These are phyloP conservation scores for Backusella tarrabulga DNA, from an alignment of 192 early-diverging fungal genomes.

Conservation along the genomic window DNA sequence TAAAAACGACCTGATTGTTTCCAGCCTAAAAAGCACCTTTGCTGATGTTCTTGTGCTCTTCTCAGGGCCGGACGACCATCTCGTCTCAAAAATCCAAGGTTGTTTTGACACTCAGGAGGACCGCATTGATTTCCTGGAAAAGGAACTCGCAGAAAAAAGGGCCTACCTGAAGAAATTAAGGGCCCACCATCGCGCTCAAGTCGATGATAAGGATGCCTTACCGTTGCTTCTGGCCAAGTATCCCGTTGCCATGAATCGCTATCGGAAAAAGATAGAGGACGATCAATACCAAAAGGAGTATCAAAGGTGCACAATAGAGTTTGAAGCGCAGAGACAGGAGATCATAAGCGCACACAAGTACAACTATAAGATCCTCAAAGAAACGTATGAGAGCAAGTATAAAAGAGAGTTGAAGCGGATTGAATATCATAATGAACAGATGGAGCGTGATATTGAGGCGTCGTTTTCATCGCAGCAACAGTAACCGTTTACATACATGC, in stretches of 20 bases:
- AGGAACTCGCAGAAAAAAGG: neutral
- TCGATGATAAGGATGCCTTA: neutral
- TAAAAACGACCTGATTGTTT: neutral
- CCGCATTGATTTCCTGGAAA: constrained; percentile 3
- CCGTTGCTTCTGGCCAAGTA: neutral
- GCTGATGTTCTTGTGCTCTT: neutral
- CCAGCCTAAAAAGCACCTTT: neutral
- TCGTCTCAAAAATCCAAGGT: neutral
- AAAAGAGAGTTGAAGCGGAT: neutral
- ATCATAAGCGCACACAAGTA: constrained; percentile 7
- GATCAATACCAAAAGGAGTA: neutral
- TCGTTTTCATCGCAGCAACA: neutral
- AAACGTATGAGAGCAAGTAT: neutral
- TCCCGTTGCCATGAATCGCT: neutral
- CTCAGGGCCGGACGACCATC: neutral
- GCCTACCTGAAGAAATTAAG: neutral
- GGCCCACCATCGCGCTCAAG: neutral
- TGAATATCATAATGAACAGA: neutral
- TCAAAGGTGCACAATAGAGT: neutral
- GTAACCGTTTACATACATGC: neutral
- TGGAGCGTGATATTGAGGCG: neutral
- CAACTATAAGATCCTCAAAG: neutral
- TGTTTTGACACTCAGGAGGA: constrained; percentile 10
- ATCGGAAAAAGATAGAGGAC: neutral
- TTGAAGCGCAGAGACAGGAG: neutral